Evolutionary conservation across 2,329 filamentous ascomycete genomes (phyloP).

Genomic region (Plectosphaerella plurivora): DNA sequence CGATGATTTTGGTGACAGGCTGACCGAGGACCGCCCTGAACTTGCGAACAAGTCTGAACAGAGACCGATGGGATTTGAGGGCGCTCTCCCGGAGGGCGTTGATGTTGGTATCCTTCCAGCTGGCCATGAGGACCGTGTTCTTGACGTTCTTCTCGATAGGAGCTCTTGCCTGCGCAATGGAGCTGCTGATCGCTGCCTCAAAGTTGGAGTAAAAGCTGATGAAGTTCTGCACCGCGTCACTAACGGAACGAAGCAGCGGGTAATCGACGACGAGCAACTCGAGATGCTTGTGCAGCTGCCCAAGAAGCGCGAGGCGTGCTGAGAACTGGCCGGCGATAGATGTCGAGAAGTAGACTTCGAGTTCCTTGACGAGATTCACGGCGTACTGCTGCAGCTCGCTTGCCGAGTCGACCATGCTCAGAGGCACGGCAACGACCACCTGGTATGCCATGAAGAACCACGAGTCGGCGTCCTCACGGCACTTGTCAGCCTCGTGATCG

Average conservation of each 20-base stretch:
- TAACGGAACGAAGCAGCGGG: slow-evolving; percentile 52
- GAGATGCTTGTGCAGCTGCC: slow-evolving; percentile 62
- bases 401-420: slow-evolving; percentile 57
- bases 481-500: slow-evolving; percentile 75
- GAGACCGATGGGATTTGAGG: slow-evolving; percentile 81
- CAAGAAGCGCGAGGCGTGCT: slow-evolving; percentile 67
- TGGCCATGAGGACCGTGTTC: slow-evolving; percentile 86
- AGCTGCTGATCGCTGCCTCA: slow-evolving; percentile 58
- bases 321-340: slow-evolving; percentile 79
- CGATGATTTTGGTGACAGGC: slow-evolving; percentile 63
- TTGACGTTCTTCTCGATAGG: slow-evolving; percentile 88
- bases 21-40: slow-evolving; percentile 77
- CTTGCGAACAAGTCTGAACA: slow-evolving; percentile 88
- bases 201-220: slow-evolving; percentile 71
- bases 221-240: slow-evolving; percentile 69
- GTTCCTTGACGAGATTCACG: slow-evolving; percentile 64
- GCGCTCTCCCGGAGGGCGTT: slow-evolving; percentile 84
- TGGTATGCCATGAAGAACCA: slow-evolving; percentile 99
- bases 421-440: slow-evolving; percentile 72
- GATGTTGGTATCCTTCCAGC: slow-evolving; percentile 98
- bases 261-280: slow-evolving; percentile 56
- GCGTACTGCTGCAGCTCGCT: slow-evolving; percentile 60
- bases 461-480: slow-evolving; percentile 70
- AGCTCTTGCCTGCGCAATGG: slow-evolving; percentile 62
- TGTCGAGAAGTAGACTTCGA: slow-evolving; percentile 74